Evolutionary conservation across 2,329 filamentous ascomycete genomes (phyloP), one percentile per base, ranked within the genome.

Genomic region (Sporothrix inflata): DNA sequence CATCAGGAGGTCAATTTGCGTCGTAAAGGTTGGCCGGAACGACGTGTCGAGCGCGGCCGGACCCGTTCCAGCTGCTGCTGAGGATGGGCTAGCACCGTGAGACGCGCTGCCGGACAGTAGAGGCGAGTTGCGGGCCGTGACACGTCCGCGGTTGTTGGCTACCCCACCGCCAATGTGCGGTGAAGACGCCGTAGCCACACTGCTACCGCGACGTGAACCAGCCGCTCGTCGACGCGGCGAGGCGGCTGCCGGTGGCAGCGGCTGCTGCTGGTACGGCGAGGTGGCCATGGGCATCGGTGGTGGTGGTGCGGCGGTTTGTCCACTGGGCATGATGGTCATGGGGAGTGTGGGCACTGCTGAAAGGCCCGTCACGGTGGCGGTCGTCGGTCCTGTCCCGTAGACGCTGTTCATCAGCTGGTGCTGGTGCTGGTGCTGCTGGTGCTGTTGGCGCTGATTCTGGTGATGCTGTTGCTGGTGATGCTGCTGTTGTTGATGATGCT

Each of bases 1-100:
- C 94, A 98, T 97, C 55, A 98, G 83, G 55, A 90, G 90, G 79
- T 98, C 94, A 49, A 98, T 90, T 73, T 93, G 89, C 0, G 94
- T 97, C n/a, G 88, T 87, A 79, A 94, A 95, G 73, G 88, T 86
- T 51, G 80, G 68, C 81, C 78, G 66, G 82, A 74, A 60, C 78
- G 77, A 61, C 80, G 76, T 12, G 80, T 75, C 75, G 34, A 69
- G 68, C 16, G 24, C 55, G 4, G 51, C 61, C 5, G 12, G 24
- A n/a, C 60, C 60, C 14, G 34, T 40, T 3, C 53, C 83, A 82
- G 19, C 83, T 80, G 76, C 86, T 83, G 78, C 86, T 88, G 7
- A 82, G 80, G 38, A 27, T 6, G 75, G 87, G 80, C 75, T 86
- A 80, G 27, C 53, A 40, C 79, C 1, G 40, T 30, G 78, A 34